Conservation (phyloP, 2,329 filamentous ascomycete genomes). For the Cephalotrichum gorgonifer region DNA sequence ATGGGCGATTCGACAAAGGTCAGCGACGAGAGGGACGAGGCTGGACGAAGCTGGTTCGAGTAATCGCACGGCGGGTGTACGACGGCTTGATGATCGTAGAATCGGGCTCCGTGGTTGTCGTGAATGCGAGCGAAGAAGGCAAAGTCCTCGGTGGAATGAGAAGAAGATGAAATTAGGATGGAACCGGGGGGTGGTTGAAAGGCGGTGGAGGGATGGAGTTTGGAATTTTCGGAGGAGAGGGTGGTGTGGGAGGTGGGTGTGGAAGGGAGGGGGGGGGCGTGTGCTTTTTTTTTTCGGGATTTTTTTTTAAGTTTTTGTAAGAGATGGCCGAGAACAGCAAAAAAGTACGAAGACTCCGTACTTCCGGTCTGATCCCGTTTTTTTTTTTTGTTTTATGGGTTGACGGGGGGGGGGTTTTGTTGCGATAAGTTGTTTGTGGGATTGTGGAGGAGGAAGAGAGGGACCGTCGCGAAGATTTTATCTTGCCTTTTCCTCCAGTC, state of each 20-base stretch:
- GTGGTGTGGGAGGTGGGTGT: no score
- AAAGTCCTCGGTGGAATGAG: neutral
- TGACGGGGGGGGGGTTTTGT: constrained; percentile 14
- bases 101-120: neutral
- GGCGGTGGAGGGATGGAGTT: constrained; percentile 19
- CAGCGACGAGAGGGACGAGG: neutral
- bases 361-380: constrained; percentile 42
- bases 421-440: constrained; percentile 32
- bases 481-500: neutral
- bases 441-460: constrained; percentile 27
- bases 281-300: constrained; percentile 55
- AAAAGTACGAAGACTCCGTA: constrained; percentile 45
- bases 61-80: constrained; percentile 5
- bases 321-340: constrained; percentile 50
- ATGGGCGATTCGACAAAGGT: neutral
- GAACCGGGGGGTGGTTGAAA: constrained; percentile 4
- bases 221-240: constrained; percentile 29
- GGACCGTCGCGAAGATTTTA: constrained; percentile 22
- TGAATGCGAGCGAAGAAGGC: neutral
- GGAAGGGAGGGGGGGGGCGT: no score
- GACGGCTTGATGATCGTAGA: neutral
- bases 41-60: constrained; percentile 5
- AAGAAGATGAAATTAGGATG: constrained; percentile 1
- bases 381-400: constrained; percentile 24
- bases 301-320: constrained; percentile 39